Evolutionary conservation across 305 asterid species (phyloP).

Genomic region (Petunia hybrid): DNA sequence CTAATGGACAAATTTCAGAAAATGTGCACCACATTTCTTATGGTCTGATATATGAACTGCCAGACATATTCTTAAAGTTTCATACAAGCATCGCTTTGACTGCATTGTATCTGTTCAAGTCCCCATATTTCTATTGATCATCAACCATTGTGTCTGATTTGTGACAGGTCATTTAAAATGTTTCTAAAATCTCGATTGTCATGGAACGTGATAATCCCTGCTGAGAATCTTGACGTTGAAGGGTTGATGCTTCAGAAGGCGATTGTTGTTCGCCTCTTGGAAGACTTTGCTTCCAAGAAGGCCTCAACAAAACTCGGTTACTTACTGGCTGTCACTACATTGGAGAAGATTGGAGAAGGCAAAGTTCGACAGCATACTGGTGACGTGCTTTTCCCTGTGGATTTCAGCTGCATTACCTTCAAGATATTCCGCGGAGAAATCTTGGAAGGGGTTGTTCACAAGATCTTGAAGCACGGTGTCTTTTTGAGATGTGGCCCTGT

Average conservation of each 20-base stretch:
- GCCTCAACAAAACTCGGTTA: conserved; percentile 79
- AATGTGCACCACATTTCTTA: not conserved
- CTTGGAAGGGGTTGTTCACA: conserved; percentile 75
- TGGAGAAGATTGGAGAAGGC: conserved; percentile 75
- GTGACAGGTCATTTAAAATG: conserved; percentile 47
- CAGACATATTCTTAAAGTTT: not conserved
- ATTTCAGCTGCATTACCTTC: conserved; percentile 81
- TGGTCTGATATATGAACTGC: conserved; percentile 7
- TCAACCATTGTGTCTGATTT: not conserved
- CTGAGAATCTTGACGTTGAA: conserved; percentile 57
- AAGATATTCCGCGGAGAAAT: conserved; percentile 76
- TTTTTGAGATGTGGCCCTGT: conserved; percentile 79
- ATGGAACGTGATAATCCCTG: conserved; percentile 75
- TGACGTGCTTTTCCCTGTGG: conserved; percentile 81
- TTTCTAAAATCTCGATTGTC: conserved; percentile 64
- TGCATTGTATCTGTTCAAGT: not conserved
- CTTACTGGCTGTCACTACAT: conserved; percentile 68
- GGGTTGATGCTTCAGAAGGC: conserved; percentile 88
- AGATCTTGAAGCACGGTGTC: conserved; percentile 78
- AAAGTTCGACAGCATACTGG: conserved; percentile 73
- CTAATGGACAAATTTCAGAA: not conserved
- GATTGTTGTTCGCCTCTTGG: conserved; percentile 69
- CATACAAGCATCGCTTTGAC: not conserved
- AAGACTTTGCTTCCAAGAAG: conserved; percentile 78
- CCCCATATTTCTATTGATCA: not conserved